Conservation (phyloP, 1,139 yeast species). For the Candida pseudoviswanathii region DNA sequence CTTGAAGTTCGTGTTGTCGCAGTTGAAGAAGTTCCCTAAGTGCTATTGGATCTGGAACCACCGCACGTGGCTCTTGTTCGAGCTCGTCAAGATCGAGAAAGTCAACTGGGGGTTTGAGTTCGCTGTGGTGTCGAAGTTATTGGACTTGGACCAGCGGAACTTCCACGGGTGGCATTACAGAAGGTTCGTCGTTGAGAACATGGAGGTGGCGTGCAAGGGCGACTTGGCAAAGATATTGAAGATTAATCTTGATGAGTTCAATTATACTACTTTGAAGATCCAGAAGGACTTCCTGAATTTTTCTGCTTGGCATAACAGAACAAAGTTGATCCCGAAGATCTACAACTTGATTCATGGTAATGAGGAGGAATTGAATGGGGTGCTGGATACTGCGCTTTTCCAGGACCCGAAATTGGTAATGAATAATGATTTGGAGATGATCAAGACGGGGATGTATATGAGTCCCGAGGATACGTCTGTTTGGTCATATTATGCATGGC, state of each 20-base stretch:
- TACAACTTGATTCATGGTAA: constrained; percentile 27
- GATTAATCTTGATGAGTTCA: constrained; percentile 56
- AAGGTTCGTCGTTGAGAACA: constrained; percentile 61
- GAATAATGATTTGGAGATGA: constrained; percentile 60
- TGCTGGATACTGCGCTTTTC: constrained; percentile 19
- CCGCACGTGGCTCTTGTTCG: constrained; percentile 76
- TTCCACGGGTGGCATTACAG: constrained; percentile 97
- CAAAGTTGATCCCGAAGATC: constrained; percentile 63
- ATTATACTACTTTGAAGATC: constrained; percentile 77
- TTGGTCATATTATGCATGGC: constrained; percentile 89
- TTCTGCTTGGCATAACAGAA: constrained; percentile 95
- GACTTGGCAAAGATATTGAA: constrained; percentile 23
- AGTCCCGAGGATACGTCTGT: constrained; percentile 94
- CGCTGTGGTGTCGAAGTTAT: constrained; percentile 64
- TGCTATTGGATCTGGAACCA: constrained; percentile 98
- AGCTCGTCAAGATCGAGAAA: constrained; percentile 44
- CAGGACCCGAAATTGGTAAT: constrained; percentile 39
- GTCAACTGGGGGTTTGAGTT: constrained; percentile 73
- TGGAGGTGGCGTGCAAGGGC: constrained; percentile 35
- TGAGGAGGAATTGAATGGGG: constrained; percentile 21
- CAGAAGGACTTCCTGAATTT: constrained; percentile 85
- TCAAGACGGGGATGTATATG: constrained; percentile 84
- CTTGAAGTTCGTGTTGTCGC: constrained; percentile 57
- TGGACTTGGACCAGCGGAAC: constrained; percentile 77
- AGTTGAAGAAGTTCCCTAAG: constrained; percentile 73